A percentile compares a stretch with the other conserved stretches of the same genome.
Evolutionary conservation across 495 filamentous ascomycete genomes (phyloP).

Genomic region (Melanomma pulvis-pyrius): DNA sequence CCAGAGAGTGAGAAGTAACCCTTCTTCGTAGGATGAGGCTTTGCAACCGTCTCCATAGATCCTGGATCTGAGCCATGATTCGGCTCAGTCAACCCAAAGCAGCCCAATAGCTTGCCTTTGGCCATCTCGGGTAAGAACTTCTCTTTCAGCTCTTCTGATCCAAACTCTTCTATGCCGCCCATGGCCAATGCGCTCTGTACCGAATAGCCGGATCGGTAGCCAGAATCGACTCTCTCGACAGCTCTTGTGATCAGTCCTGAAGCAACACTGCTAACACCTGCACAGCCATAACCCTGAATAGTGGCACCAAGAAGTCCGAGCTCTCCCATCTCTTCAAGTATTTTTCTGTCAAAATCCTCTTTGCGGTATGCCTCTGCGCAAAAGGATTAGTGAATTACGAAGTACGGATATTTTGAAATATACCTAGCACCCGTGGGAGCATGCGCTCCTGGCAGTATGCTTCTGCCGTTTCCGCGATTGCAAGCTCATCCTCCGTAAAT

Average conservation of each 20-base stretch:
- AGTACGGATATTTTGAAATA: background rate
- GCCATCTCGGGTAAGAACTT: slow-evolving; percentile 82
- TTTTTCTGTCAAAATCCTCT: slow-evolving; percentile 86
- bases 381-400: background rate
- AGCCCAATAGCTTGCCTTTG: slow-evolving; percentile 82
- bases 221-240: slow-evolving; percentile 93
- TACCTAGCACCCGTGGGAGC: slow-evolving; percentile 85
- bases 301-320: slow-evolving; percentile 88
- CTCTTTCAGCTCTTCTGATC: slow-evolving; percentile 86
- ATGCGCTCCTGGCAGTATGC: slow-evolving; percentile 90
- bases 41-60: slow-evolving; percentile 89
- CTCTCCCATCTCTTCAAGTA: slow-evolving; percentile 94
- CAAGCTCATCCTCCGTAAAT: slow-evolving; percentile 85
- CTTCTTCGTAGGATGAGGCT: slow-evolving; percentile 83
- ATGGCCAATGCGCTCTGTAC: slow-evolving; percentile 94
- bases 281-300: slow-evolving; percentile 90
- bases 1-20: slow-evolving; percentile 81
- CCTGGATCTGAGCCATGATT: slow-evolving; percentile 98
- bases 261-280: slow-evolving; percentile 89
- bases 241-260: slow-evolving; percentile 92
- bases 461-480: slow-evolving; percentile 84
- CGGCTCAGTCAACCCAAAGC: slow-evolving; percentile 94
- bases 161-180: slow-evolving; percentile 96
- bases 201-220: slow-evolving; percentile 94
- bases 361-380: slow-evolving; percentile 86